Base-by-base conservation (phyloP, 495 filamentous ascomycete genomes). In the Xylaria grammica region DNA sequence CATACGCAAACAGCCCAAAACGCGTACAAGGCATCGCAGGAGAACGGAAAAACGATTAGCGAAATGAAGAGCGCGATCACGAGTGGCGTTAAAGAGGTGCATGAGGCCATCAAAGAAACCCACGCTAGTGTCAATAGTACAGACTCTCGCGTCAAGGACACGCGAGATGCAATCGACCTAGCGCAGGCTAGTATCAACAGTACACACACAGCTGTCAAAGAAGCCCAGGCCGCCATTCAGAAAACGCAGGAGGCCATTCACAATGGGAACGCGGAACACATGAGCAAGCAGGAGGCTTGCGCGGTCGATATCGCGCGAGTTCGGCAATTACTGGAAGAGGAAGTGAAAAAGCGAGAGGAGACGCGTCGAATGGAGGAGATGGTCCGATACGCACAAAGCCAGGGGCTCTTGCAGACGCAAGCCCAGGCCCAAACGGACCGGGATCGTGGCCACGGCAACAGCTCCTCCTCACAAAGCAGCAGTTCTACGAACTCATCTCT, bases 361-460 rank as follows among this genome's bases (percentile, higher is more conserved):
- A 40, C 65, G 36, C 67, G 52, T 1, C 67, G 63, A 24, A 42
- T 55, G 46, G 65, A 68, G 17, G 65, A 69, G 24, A 63, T 62
- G 56, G 65, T 68, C 53, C 65, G 65, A 38, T 67, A 71, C 17
- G 69, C 69, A n/a, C 71, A 64, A 58, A 66, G 44, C 30, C 69
- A 72, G 24, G 53, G 40, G 40, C 60, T 69, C 26, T 65, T 60
- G 56, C 63, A 67, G 48, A 55, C 62, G 26, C 61, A 66, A 42
- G 66, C 40, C 15, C 65, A 65, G n/a, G 63, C 64, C 9, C 54
- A 69, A 26, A 20, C 62, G 46, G 63, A 50, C 27, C 60, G 42
- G 7, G 34, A 27, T 10, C 45, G 6, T 24, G 22, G 22, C 29
- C 44, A 4, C 27, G 44, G 45, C 20, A 48, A 32, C 22, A 45